Evolutionary conservation across 2,329 filamentous ascomycete species (phyloP).

Genomic region (Didymella arachidicola): DNA sequence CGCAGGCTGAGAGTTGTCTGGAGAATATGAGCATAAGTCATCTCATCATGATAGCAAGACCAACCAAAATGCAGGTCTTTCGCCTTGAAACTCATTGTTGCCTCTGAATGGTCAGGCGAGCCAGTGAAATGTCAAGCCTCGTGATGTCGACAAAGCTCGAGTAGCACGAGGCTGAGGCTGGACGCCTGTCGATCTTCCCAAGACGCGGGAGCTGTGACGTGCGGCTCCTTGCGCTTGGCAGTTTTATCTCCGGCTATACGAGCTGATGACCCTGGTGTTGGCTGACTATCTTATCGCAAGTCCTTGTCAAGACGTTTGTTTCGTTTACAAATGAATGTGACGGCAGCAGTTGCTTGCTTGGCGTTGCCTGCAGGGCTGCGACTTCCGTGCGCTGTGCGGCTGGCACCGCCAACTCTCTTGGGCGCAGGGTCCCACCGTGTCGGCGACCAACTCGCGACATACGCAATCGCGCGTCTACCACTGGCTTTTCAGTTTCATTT

Average conservation of each 20-base stretch:
- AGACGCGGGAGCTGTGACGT: constrained; percentile 9
- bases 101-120: not conserved
- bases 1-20: constrained; percentile 61
- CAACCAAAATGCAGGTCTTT: constrained; percentile 73
- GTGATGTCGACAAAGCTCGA: constrained; percentile 7
- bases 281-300: not conserved
- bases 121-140: not conserved
- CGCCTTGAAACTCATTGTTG: constrained; percentile 65
- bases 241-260: constrained; percentile 17
- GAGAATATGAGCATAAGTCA: constrained; percentile 46
- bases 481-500: constrained; percentile 20
- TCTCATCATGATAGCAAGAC: not conserved
- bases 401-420: constrained; percentile 22
- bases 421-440: constrained; percentile 23
- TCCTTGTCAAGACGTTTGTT: not conserved
- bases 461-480: constrained; percentile 32
- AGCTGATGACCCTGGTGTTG: not conserved
- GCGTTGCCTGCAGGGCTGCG: constrained; percentile 13
- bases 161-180: constrained; percentile 17
- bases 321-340: not conserved
- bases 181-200: constrained; percentile 22
- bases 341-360: constrained; percentile 9
- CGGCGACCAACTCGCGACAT: constrained; percentile 23
- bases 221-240: constrained; percentile 26
- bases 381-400: constrained; percentile 22